phyloP scores from a whole-genome alignment of 306 rosid genomes.

The Citrullus amarus region DNA sequence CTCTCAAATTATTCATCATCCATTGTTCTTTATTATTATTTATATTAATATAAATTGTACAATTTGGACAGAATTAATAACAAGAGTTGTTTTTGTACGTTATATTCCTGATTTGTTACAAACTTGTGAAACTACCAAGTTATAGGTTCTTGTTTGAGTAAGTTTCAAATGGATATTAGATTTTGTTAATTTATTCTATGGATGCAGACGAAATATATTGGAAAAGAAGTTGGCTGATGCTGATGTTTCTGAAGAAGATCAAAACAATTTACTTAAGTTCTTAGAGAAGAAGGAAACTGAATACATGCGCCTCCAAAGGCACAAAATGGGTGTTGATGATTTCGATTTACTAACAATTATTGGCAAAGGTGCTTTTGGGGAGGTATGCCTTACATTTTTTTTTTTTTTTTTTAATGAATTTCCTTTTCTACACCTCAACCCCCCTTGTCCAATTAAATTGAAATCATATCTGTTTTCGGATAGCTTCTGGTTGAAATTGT shows the following conservation, averaged over 20 bases:
- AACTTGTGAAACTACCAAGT: background rate
- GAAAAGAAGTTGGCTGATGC: conserved; percentile 98
- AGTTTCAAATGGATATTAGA: background rate
- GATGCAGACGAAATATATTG: conserved; percentile 59
- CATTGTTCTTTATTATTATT: background rate
- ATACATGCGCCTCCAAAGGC: conserved; percentile 97
- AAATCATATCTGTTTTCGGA: background rate
- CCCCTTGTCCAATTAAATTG: background rate
- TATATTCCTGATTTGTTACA: background rate
- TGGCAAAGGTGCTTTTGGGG: conserved; percentile 98
- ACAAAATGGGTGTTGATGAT: conserved; percentile 93
- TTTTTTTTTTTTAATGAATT: background rate
- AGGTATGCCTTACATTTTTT: conserved; percentile 37
- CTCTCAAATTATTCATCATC: background rate
- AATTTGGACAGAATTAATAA: background rate
- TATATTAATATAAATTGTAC: background rate
- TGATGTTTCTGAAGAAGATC: conserved; percentile 97
- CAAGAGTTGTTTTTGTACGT: background rate
- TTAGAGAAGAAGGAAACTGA: conserved; percentile 98
- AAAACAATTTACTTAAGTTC: conserved; percentile 75
- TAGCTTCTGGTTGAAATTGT: background rate
- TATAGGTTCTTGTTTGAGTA: background rate
- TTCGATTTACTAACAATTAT: conserved; percentile 93
- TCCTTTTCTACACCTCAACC: background rate
- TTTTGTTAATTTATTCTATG: conserved; percentile 4